phyloP scores from a whole-genome alignment of 129 eudicot genomes.

The Lactuca saligna region DNA sequence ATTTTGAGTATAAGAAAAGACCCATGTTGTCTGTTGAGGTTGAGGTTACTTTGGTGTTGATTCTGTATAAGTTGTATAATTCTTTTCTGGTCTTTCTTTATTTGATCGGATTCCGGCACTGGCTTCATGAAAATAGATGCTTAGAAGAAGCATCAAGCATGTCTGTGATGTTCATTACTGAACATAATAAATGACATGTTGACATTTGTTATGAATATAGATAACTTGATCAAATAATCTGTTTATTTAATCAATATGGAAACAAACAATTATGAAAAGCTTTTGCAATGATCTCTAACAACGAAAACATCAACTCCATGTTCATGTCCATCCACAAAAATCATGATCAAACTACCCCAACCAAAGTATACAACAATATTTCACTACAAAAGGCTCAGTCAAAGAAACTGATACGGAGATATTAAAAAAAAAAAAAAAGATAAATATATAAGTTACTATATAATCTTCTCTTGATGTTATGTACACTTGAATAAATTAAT shows the following conservation, averaged over 20 bases:
- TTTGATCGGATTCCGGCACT: no score
- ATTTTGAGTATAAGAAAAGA: constrained; percentile 3
- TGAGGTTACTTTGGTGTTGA: constrained; percentile 18
- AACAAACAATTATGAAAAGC: background rate
- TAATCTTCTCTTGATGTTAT: constrained; percentile 41
- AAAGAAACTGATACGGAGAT: background rate
- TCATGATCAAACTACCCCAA: constrained; percentile 13
- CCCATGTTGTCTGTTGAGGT: constrained; percentile 9
- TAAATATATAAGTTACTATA: constrained; percentile 18
- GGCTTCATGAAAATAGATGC: no score
- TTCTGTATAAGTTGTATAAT: constrained; percentile 17
- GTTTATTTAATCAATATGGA: no score
- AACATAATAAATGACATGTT: no score
- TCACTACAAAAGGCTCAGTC: constrained; percentile 15
- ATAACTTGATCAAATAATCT: no score
- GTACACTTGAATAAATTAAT: constrained; percentile 49
- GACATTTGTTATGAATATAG: no score
- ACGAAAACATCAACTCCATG: background rate
- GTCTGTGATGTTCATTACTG: no score
- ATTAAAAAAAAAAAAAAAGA: background rate
- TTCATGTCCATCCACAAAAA: constrained; percentile 11
- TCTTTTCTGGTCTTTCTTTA: background rate
- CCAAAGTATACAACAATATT: constrained; percentile 25
- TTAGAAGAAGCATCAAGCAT: no score
- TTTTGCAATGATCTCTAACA: constrained; percentile 2